These are phyloP conservation scores for Melaleuca quinquenervia DNA, from an alignment of 345 rosid species.

Conservation along the genomic window DNA sequence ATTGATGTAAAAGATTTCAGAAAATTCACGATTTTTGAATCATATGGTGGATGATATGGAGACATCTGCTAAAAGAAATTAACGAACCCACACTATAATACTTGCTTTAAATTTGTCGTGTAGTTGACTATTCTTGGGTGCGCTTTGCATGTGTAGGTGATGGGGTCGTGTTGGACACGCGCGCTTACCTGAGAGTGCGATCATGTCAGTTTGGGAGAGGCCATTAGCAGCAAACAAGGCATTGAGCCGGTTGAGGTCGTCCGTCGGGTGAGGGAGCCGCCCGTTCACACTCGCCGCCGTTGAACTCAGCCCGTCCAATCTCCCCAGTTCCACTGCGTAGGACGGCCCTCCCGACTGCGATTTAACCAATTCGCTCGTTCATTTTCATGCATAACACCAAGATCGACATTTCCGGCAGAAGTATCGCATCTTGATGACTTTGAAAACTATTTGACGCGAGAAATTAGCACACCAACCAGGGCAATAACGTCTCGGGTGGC, in stretches of 20 bases:
- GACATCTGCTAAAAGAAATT: not conserved
- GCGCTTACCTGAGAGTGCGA: constrained; percentile 70
- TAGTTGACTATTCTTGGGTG: not conserved
- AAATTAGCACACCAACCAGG: constrained; percentile 20
- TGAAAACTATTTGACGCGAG: not conserved
- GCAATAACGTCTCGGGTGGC: constrained; percentile 73
- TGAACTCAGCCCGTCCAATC: constrained; percentile 66
- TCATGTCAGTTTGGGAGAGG: constrained; percentile 62
- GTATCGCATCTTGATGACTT: not conserved
- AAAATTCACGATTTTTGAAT: not conserved
- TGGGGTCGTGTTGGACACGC: not conserved
- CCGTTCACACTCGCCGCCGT: constrained; percentile 45
- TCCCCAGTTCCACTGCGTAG: constrained; percentile 61
- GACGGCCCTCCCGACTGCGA: constrained; percentile 57
- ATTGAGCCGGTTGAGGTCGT: constrained; percentile 46
- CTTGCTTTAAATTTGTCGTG: no score
- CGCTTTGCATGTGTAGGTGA: not conserved
- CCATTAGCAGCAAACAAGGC: constrained; percentile 39
- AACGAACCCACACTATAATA: not conserved
- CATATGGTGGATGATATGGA: not conserved
- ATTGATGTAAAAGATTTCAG: not conserved
- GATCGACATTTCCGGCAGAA: not conserved
- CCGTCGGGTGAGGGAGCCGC: constrained; percentile 51
- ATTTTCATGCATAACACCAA: not conserved
- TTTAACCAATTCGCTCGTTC: not conserved